These are phyloP conservation scores for Paraconiothyrium sp. DNA, from an alignment of 2,329 filamentous ascomycete species.

Conservation along the genomic window DNA sequence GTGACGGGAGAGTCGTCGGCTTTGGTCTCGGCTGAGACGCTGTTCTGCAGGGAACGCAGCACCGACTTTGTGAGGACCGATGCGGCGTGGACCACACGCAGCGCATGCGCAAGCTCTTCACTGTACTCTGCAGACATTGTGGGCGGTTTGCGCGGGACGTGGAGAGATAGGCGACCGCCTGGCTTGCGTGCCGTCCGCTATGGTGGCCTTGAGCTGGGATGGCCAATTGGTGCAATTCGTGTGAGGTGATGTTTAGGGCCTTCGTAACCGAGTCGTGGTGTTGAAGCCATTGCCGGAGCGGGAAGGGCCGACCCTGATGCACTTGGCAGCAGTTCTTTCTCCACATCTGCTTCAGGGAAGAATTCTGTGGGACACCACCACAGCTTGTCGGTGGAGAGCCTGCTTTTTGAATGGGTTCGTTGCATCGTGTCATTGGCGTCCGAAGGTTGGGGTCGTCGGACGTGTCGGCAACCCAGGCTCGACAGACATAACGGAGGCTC, in stretches of 20 bases:
- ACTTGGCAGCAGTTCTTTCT: not conserved
- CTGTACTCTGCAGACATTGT: constrained; percentile 28
- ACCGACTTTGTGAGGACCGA: constrained; percentile 66
- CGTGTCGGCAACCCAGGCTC: not conserved
- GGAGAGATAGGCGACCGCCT: constrained; percentile 11
- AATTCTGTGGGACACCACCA: constrained; percentile 6
- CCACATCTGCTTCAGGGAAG: not conserved
- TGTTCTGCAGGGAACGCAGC: constrained; percentile 59
- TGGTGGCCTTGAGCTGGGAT: constrained; percentile 4
- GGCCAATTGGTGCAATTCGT: not conserved
- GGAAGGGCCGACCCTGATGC: constrained; percentile 4
- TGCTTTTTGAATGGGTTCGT: not conserved
- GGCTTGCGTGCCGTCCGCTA: not conserved
- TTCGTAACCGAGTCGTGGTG: constrained; percentile 14
- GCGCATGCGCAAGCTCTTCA: constrained; percentile 43
- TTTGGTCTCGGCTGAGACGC: constrained; percentile 62
- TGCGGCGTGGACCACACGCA: constrained; percentile 62
- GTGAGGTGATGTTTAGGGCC: constrained; percentile 1
- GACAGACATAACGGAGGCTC: not conserved
- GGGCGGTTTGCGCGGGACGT: not conserved
- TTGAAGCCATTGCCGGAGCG: constrained; percentile 9
- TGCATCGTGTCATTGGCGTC: not conserved
- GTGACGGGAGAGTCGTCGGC: constrained; percentile 69
- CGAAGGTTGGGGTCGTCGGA: not conserved
- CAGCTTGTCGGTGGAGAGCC: constrained; percentile 3